Conservation (phyloP, 2,329 filamentous ascomycete genomes). For the Teratosphaeria zuluensis region DNA sequence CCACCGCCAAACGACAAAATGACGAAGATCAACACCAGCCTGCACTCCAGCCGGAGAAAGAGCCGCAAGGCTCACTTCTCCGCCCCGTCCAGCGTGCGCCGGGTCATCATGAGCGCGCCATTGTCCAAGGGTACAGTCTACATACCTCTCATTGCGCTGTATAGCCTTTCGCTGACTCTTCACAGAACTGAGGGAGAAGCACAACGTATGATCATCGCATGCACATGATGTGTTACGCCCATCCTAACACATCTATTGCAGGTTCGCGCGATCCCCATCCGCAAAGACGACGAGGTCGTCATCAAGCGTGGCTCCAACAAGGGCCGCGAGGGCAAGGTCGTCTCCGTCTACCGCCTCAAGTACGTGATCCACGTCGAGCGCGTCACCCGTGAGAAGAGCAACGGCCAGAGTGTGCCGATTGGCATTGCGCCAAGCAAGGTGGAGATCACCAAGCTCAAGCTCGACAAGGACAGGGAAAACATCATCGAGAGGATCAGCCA, state of each 20-base stretch:
- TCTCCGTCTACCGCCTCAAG: slow-evolving; percentile 95
- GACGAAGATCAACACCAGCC: slow-evolving; percentile 58
- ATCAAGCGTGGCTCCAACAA: slow-evolving; percentile 92
- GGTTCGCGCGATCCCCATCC: slow-evolving; percentile 93
- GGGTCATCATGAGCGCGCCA: slow-evolving; percentile 93
- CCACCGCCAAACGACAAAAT: slow-evolving; percentile 42
- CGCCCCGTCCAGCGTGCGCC: slow-evolving; percentile 87
- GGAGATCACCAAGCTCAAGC: slow-evolving; percentile 97
- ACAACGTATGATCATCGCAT: slow-evolving; percentile 60
- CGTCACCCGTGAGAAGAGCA: slow-evolving; percentile 92
- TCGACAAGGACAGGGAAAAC: slow-evolving; percentile 87
- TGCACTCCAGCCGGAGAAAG: slow-evolving; percentile 89
- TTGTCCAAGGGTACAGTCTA: slow-evolving; percentile 60
- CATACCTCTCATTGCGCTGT: not conserved
- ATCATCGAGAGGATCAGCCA: slow-evolving; percentile 78
- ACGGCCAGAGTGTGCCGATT: slow-evolving; percentile 89
- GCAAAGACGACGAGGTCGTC: slow-evolving; percentile 76
- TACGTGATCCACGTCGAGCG: slow-evolving; percentile 97
- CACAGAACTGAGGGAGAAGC: slow-evolving; percentile 81
- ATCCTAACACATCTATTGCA: slow-evolving; percentile 29
- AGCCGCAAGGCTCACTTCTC: slow-evolving; percentile 97
- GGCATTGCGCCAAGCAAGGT: slow-evolving; percentile 95
- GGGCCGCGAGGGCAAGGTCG: slow-evolving; percentile 97
- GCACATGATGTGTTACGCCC: slow-evolving; percentile 6
- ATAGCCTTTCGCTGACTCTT: slow-evolving; percentile 15